A percentile compares a stretch with the other conserved stretches of the same genome.
phyloP scores from a whole-genome alignment of 148 eudicot species.

The Diospyros kaki region DNA sequence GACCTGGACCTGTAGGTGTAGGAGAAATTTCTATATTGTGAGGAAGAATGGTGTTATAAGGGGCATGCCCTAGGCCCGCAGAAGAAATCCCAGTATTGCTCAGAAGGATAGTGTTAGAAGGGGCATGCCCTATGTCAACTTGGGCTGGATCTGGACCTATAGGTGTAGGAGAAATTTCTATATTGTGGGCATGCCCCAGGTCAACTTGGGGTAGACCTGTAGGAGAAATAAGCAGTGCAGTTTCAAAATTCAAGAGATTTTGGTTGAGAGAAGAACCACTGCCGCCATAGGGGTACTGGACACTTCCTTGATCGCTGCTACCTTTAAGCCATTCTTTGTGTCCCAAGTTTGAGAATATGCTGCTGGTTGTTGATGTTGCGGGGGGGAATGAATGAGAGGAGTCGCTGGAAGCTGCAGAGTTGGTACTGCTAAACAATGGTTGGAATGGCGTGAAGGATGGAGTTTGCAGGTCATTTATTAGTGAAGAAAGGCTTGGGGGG shows the following conservation, averaged over 20 bases:
- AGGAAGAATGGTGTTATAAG: no score
- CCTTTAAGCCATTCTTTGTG: neutral
- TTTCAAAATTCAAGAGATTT: slow-evolving; percentile 2
- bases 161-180: no score
- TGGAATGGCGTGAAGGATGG: no score
- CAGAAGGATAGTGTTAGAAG: no score
- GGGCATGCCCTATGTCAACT: no score
- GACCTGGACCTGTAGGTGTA: no score
- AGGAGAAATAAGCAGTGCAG: neutral
- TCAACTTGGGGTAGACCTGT: no score
- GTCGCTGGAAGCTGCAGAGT: neutral
- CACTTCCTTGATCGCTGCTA: neutral
- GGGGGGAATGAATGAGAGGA: neutral
- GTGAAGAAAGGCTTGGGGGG: slow-evolving; percentile 12
- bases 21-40: no score
- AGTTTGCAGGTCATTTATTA: neutral
- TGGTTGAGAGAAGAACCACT: neutral
- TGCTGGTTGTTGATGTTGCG: neutral
- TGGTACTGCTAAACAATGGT: neutral
- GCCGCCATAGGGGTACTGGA: neutral
- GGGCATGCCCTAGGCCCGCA: no score
- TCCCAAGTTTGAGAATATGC: slow-evolving; percentile 9
- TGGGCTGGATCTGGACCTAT: no score
- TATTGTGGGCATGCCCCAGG: no score
- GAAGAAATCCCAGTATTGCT: no score